Conservation (phyloP, 441 rosid species). For the Jatropha podagrica region DNA sequence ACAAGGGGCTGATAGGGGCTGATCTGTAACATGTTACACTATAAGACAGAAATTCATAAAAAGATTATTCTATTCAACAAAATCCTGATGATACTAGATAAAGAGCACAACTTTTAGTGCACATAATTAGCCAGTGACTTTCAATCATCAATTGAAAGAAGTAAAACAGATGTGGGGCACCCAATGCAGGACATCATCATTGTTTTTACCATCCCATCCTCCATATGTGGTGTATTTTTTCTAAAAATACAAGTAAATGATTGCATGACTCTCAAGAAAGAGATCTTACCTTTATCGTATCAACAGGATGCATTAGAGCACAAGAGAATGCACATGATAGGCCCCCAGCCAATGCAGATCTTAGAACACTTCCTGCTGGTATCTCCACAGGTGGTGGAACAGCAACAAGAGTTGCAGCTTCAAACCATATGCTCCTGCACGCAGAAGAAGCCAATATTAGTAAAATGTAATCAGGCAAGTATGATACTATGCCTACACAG, state of each 20-base stretch:
- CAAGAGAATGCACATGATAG: conserved; percentile 92
- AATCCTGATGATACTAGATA: background rate
- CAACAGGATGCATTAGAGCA: conserved; percentile 85
- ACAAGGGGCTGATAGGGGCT: background rate
- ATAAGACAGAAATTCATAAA: background rate
- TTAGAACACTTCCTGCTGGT: conserved; percentile 85
- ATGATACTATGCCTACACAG: background rate
- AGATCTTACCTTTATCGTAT: conserved; percentile 74
- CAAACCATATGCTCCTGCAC: conserved; percentile 89
- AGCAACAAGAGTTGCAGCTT: conserved; percentile 95
- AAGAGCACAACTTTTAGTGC: background rate
- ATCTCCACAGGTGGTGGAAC: conserved; percentile 92
- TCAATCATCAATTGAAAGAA: background rate
- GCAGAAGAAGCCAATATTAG: conserved; percentile 21
- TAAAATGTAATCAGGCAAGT: background rate
- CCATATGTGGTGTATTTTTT: background rate
- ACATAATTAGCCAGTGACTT: background rate
- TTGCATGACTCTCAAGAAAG: conserved; percentile 11
- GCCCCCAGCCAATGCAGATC: conserved; percentile 98
- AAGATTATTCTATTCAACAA: background rate
- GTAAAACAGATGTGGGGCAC: background rate
- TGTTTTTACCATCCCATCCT: background rate
- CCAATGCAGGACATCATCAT: background rate
- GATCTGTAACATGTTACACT: background rate
- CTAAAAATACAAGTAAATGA: conserved; percentile 7